Evolutionary conservation across 768 basidiomycete genomes (phyloP).

Genomic region (Megacollybia marginata): DNA sequence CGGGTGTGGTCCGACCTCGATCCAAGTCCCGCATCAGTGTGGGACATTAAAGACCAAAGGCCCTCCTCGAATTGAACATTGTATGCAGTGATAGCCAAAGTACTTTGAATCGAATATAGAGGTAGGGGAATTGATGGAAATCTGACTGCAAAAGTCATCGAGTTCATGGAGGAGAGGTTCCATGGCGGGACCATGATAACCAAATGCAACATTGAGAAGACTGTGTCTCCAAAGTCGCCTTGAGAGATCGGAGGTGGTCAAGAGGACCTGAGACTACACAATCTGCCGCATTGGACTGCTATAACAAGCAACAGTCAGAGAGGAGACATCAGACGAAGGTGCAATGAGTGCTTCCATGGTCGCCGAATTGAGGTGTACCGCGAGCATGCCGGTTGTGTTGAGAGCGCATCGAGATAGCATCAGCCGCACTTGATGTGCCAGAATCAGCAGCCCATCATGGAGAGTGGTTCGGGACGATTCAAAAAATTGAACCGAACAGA

Average conservation of each 20-base stretch:
- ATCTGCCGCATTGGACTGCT: slow-evolving; percentile 51
- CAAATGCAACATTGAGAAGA: slow-evolving; percentile 49
- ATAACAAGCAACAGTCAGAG: slow-evolving; percentile 48
- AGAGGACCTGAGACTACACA: slow-evolving; percentile 55
- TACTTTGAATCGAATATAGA: too few species aligned
- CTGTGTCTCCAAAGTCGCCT: too few species aligned
- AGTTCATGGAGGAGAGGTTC: too few species aligned
- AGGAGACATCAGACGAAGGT: slow-evolving; percentile 23
- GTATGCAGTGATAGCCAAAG: slow-evolving; percentile 49
- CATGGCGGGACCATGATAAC: slow-evolving; percentile 64
- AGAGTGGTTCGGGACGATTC: too few species aligned
- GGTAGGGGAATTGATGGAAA: too few species aligned
- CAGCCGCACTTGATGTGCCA: slow-evolving; percentile 47
- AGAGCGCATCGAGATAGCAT: slow-evolving; percentile 49
- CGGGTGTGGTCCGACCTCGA: slow-evolving; percentile 64
- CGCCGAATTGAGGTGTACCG: slow-evolving; percentile 23
- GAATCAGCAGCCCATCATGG: too few species aligned
- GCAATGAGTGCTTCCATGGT: slow-evolving; percentile 28
- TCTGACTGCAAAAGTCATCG: too few species aligned
- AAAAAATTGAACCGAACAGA: too few species aligned
- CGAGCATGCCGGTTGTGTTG: too few species aligned
- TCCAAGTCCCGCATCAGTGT: too few species aligned
- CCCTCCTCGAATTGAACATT: slow-evolving; percentile 53
- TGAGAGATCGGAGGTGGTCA: too few species aligned
- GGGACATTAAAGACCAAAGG: too few species aligned